Evolutionary conservation across 2,329 filamentous ascomycete species (phyloP).

Genomic region (Colletotrichum abscissum): DNA sequence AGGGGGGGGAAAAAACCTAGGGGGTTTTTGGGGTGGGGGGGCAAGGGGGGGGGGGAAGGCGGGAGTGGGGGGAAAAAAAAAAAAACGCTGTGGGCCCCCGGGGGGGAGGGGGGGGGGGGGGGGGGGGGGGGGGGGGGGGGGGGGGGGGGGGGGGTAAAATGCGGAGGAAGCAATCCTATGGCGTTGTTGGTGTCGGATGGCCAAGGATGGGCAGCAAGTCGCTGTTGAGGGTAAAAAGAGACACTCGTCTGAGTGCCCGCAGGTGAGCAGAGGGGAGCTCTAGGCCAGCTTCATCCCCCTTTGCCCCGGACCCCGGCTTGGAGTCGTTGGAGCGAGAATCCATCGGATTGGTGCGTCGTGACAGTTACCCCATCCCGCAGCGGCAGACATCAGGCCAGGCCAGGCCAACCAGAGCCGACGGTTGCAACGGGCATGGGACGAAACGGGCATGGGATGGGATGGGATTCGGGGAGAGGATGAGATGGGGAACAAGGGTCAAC

Average conservation of each 20-base stretch:
- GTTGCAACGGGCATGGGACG: slow-evolving; percentile 31
- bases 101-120: background rate
- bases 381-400: slow-evolving; percentile 12
- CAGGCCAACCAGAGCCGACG: slow-evolving; percentile 26
- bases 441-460: slow-evolving; percentile 31
- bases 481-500: slow-evolving; percentile 17
- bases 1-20: too few species aligned
- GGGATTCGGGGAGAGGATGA: slow-evolving; percentile 3
- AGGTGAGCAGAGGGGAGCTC: background rate
- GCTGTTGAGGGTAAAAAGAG: background rate
- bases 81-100: too few species aligned
- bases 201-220: background rate
- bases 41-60: too few species aligned
- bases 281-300: slow-evolving; percentile 7
- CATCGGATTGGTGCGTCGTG: slow-evolving; percentile 13
- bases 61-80: too few species aligned
- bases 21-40: too few species aligned
- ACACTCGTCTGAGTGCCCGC: background rate
- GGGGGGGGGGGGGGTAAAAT: slow-evolving; percentile 10
- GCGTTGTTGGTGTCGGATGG: slow-evolving; percentile 11
- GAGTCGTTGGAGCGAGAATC: background rate
- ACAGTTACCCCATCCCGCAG: slow-evolving; percentile 8
- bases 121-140: background rate
- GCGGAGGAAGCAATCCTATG: slow-evolving; percentile 25
- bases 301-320: slow-evolving; percentile 15